Conservation (phyloP, 805 yeast species). For the Candida orba region DNA sequence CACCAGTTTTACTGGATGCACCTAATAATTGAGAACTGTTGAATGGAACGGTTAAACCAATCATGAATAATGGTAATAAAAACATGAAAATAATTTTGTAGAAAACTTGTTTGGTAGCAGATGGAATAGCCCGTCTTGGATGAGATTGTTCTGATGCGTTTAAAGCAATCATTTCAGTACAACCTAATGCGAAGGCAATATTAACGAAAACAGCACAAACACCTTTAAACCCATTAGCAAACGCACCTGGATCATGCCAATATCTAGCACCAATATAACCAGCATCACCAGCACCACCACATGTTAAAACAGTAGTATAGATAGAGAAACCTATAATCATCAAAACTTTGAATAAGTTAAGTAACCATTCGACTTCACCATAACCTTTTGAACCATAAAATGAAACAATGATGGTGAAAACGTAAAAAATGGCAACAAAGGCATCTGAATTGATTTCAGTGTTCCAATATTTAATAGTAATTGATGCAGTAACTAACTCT, state of each 20-base stretch:
- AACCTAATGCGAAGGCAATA: slow-evolving; percentile 57
- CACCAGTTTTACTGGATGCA: slow-evolving; percentile 33
- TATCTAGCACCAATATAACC: slow-evolving; percentile 45
- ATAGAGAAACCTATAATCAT: slow-evolving; percentile 55
- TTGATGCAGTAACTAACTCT: slow-evolving; percentile 58
- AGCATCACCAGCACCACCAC: slow-evolving; percentile 34
- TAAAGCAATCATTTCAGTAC: slow-evolving; percentile 49
- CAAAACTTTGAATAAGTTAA: slow-evolving; percentile 57
- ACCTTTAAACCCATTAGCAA: slow-evolving; percentile 48
- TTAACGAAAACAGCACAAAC: slow-evolving; percentile 44
- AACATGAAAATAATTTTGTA: slow-evolving; percentile 48
- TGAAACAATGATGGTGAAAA: slow-evolving; percentile 39
- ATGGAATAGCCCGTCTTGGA: slow-evolving; percentile 50
- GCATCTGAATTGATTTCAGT: slow-evolving; percentile 47
- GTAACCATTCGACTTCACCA: slow-evolving; percentile 59
- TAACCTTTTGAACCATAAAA: slow-evolving; percentile 49
- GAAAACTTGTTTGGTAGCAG: slow-evolving; percentile 47
- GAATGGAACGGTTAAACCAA: slow-evolving; percentile 50
- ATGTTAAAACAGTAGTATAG: slow-evolving; percentile 38
- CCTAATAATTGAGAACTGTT: slow-evolving; percentile 38
- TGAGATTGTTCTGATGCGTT: slow-evolving; percentile 42
- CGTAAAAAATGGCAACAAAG: slow-evolving; percentile 47
- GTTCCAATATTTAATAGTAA: slow-evolving; percentile 56
- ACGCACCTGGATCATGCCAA: slow-evolving; percentile 51
- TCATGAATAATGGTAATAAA: slow-evolving; percentile 38